These are phyloP conservation scores for Warburgia ugandensis DNA, from an alignment of 164 flowering plant species.

Conservation along the genomic window DNA sequence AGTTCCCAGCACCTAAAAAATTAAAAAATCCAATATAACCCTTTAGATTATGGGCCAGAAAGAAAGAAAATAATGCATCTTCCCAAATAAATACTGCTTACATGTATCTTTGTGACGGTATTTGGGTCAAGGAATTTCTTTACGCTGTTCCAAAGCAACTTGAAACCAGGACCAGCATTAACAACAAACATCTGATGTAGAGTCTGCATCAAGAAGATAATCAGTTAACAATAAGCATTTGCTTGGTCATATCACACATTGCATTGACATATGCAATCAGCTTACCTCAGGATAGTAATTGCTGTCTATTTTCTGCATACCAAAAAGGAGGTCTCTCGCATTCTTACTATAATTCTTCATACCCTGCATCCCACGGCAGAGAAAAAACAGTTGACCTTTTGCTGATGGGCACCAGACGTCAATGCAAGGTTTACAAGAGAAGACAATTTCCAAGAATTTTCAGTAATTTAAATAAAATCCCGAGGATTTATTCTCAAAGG, in stretches of 20 bases:
- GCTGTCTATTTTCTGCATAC: conserved; percentile 67
- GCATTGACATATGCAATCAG: background rate
- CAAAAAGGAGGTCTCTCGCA: conserved; percentile 61
- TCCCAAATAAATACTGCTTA: conserved; percentile 15
- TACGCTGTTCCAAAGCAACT: conserved; percentile 86
- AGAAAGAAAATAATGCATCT: background rate
- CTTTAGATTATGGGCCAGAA: background rate
- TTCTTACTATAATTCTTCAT: conserved; percentile 63
- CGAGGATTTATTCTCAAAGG: too few species aligned
- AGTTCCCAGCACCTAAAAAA: conserved; percentile 65
- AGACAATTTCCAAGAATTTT: too few species aligned
- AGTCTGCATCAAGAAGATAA: conserved; percentile 66
- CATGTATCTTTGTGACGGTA: conserved; percentile 82
- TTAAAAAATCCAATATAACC: background rate
- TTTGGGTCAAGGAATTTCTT: conserved; percentile 76
- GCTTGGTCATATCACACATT: background rate
- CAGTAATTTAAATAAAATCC: too few species aligned
- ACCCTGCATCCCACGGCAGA: conserved; percentile 38
- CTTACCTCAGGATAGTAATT: conserved; percentile 87
- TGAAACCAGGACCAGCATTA: conserved; percentile 92
- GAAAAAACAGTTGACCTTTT: background rate
- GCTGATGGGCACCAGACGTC: background rate
- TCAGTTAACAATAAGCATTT: background rate
- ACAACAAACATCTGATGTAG: conserved; percentile 80
- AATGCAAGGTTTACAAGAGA: too few species aligned